Evolutionary conservation across 202 grass and related monocot genomes (phyloP).

Genomic region (Carex arenaria): DNA sequence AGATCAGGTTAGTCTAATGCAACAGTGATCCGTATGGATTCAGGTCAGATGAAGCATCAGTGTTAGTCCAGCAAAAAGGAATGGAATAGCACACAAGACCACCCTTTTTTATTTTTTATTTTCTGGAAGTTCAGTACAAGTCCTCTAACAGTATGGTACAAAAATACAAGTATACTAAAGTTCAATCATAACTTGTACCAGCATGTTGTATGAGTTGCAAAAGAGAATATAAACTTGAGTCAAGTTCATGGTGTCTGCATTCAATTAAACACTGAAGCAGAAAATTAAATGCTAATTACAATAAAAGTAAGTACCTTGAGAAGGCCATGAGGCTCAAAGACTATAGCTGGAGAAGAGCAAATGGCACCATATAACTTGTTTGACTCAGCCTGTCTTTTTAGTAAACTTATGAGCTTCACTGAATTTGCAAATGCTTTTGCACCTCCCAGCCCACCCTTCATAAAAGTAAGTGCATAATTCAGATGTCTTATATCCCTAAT

Average conservation of each 20-base stretch:
- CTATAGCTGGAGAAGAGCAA: constrained; percentile 83
- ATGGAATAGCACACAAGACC: too few relatives aligned
- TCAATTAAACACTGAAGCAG: background rate
- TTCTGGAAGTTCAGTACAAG: background rate
- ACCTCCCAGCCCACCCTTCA: constrained; percentile 78
- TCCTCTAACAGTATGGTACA: too few relatives aligned
- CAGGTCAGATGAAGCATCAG: background rate
- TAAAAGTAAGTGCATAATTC: constrained; percentile 1
- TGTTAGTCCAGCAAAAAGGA: too few relatives aligned
- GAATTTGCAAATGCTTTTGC: constrained; percentile 81
- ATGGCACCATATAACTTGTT: constrained; percentile 84
- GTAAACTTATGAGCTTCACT: constrained; percentile 61
- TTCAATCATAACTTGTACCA: background rate
- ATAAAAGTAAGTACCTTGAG: constrained; percentile 52
- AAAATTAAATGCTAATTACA: background rate
- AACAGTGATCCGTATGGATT: background rate
- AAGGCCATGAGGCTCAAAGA: constrained; percentile 70
- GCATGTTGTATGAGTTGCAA: background rate
- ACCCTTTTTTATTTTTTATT: background rate
- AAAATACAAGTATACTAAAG: background rate
- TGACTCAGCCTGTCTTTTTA: constrained; percentile 66
- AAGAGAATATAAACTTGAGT: background rate
- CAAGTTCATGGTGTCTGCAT: background rate
- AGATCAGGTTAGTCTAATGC: background rate
- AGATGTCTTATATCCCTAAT: background rate